Base-by-base conservation (phyloP, 2,329 filamentous ascomycete species). In the Arthrobotrys iridis region DNA sequence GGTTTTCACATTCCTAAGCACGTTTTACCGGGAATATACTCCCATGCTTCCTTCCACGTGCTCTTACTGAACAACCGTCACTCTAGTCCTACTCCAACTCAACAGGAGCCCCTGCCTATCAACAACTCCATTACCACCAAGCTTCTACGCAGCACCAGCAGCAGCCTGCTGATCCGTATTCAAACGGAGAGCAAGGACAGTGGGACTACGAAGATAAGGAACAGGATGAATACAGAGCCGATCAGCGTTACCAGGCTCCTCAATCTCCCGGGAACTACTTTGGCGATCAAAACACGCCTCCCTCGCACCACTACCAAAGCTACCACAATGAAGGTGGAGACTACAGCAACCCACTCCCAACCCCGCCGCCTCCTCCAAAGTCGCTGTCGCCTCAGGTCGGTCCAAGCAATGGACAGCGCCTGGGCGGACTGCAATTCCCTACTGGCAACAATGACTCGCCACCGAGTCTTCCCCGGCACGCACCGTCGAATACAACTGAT, bases 281-380 rank as follows among this genome's bases (percentile, higher is more conserved):
- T 26, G 57, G 37, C 26, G 41, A 57, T 20, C 71, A 75, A 35
- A 62, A 24, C 41, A 50, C 58, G 2, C 63, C 55, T 11, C 57
- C 71, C 3, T 50, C 45, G 13, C 57, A 58, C 10, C 71, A 75
- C 41, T 75, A 75, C 22, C 40, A 59, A 26, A 64, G 22, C 60
- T 68, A 68, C 15, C 52, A 67, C 33, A 64, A 64, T 18, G 71
- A 75, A 50, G 63, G 30, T 33, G 62, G 71, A 37, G 63, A 75
- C 28, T 68, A 73, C 33, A 66, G 66, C 20, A 77, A 79, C 10
- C 76, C 77, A 26, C 48, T 79, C 20, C 79, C 78, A 43, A 79
- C 79, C 43, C 78, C 77, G 7, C 79, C 78, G 5, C 78, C 78
- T 5, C 78, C 82, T 2, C 80, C 81, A 35, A 80, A 81, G 2